These are phyloP conservation scores for Phaeolepiota aurea DNA, from an alignment of 768 basidiomycete genomes.

Conservation along the genomic window DNA sequence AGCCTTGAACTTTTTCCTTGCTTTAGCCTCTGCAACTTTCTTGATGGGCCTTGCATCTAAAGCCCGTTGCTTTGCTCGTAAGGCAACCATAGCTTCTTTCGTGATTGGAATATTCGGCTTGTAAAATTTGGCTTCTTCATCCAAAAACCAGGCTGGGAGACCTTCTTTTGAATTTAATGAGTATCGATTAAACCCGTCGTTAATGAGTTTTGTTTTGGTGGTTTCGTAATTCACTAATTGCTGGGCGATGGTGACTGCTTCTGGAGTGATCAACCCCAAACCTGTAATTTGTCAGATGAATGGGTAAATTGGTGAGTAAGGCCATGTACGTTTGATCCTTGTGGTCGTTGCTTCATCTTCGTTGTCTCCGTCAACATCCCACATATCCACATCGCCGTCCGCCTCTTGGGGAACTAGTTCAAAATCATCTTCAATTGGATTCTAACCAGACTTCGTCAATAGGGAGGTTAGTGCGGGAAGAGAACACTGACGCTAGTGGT, in stretches of 20 bases:
- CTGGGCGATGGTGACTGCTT: conserved; percentile 88
- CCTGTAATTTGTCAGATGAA: conserved; percentile 22
- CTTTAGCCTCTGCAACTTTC: conserved; percentile 98
- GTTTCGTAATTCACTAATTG: conserved; percentile 85
- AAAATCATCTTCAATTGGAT: conserved; percentile 56
- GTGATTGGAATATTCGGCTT: conserved; percentile 94
- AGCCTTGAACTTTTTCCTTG: conserved; percentile 90
- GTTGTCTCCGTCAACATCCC: conserved; percentile 77
- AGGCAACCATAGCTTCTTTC: conserved; percentile 82
- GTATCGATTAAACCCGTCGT: conserved; percentile 93
- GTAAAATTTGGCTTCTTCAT: conserved; percentile 91
- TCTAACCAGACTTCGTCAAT: too few relatives aligned
- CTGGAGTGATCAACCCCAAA: conserved; percentile 75
- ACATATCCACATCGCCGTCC: conserved; percentile 57
- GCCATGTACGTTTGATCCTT: conserved; percentile 54
- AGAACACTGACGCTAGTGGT: too few relatives aligned
- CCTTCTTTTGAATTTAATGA: conserved; percentile 88
- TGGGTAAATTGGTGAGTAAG: not conserved
- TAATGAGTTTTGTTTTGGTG: conserved; percentile 82
- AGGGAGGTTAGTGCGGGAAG: too few relatives aligned
- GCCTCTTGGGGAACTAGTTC: conserved; percentile 65
- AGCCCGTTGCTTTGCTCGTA: conserved; percentile 86
- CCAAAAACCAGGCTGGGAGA: conserved; percentile 93
- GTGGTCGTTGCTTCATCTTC: conserved; percentile 60
- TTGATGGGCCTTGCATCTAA: conserved; percentile 97